Evolutionary conservation across 2,329 filamentous ascomycete species (phyloP), one percentile per base, ranked within the genome.

Genomic region (Alternaria sp.): DNA sequence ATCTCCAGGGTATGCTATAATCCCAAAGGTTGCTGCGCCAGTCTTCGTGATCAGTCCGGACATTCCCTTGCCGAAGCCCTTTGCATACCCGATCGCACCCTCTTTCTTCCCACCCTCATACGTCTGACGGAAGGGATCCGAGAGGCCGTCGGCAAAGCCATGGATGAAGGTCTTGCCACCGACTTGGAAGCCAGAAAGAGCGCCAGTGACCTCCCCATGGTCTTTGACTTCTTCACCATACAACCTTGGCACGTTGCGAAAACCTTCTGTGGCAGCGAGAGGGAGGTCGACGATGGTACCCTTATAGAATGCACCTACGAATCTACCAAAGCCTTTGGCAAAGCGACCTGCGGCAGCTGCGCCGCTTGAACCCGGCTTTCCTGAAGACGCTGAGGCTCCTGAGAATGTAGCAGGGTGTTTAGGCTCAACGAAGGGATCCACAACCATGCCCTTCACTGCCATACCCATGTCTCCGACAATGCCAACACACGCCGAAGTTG

Each of bases 391-490:
- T 13, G 55, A 57, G 15, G 55, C 52, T 6, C 28, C 46, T 4
- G 58, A 47, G n/a, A 59, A 60, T 8, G 59, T 19, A 8, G 63
- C 53, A 6, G 53, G 28, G 8, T 58, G 59, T 30, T 51, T 57
- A 12, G 69, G 44, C 21, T 63, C 67, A 6, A 45, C 60, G 15
- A 65, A 67, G 0, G 72, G 68, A 5, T 64, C 61, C n/a, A 59
- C 36, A 12, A 76, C 88, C 6, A 91, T 86, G 61, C 86, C 84
- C 2, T 85, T 87, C 13, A 90, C 78, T 0, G 89, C 89, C 23
- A 83, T 81, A 23, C 88, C 85, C 6, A 89, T 82, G 17, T 86
- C 83, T 2, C 84, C 83, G 1, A 89, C 74, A 0, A 85, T 86
- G 7, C 83, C 83, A 19, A 86, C 81, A 6, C 90, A 65, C 0